Evolutionary conservation across 805 yeast genomes (phyloP).

Genomic region (Myxozyma vanderwaltii): DNA sequence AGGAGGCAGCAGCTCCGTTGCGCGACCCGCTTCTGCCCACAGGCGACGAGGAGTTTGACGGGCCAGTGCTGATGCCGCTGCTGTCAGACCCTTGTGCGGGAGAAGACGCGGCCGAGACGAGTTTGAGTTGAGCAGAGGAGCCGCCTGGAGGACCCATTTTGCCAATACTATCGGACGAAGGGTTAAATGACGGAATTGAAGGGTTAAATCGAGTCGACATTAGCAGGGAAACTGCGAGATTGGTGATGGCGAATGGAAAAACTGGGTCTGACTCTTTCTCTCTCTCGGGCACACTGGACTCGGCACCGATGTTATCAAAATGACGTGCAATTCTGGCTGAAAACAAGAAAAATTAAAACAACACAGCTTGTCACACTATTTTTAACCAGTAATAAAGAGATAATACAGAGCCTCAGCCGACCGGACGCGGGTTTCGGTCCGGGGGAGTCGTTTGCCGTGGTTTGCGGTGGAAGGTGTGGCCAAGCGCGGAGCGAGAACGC

Average conservation of each 20-base stretch:
- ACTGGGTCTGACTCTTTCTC: neutral
- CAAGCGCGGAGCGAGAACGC: neutral
- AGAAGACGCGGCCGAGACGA: constrained; percentile 1
- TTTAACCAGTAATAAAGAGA: too few relatives aligned
- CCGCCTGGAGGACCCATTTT: neutral
- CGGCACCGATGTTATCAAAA: too few relatives aligned
- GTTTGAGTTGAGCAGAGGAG: neutral
- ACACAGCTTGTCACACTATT: too few relatives aligned
- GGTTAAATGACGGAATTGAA: constrained; percentile 21
- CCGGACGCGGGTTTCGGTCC: neutral
- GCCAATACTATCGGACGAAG: constrained; percentile 9
- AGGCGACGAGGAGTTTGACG: neutral
- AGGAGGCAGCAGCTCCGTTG: neutral
- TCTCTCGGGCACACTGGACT: neutral
- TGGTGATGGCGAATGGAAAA: neutral
- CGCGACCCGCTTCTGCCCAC: constrained; percentile 1
- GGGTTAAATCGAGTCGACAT: constrained; percentile 32
- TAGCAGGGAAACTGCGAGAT: neutral
- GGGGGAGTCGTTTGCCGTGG: neutral
- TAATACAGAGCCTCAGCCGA: neutral
- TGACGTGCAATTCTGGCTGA: too few relatives aligned
- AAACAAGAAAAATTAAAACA: too few relatives aligned
- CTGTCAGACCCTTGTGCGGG: neutral
- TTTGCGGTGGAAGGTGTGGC: neutral
- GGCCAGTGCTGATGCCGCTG: neutral